phyloP scores from a whole-genome alignment of 306 rosid species.

The Pterocarpus santalinus region DNA sequence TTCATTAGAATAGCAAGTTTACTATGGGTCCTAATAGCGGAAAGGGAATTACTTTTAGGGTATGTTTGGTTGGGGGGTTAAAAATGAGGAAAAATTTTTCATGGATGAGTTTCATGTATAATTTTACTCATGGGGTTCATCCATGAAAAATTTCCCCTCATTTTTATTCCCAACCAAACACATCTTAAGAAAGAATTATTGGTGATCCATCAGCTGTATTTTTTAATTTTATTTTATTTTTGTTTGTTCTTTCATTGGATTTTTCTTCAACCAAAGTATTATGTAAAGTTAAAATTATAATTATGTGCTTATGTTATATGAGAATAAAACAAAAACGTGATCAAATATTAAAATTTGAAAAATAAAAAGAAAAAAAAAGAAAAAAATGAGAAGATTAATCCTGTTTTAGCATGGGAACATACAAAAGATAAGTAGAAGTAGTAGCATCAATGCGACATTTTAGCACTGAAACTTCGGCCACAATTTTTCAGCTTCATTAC shows the following conservation, averaged over 20 bases:
- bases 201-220: constrained; percentile 5
- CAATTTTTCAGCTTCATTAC: constrained; percentile 28
- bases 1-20: constrained; percentile 20
- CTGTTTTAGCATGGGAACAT: not conserved
- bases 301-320: not conserved
- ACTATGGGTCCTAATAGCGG: constrained; percentile 44
- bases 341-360: not conserved
- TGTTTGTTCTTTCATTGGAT: constrained; percentile 1
- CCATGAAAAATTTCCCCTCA: no score
- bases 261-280: constrained; percentile 18
- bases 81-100: no score
- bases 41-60: constrained; percentile 9
- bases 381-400: not conserved
- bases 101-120: no score
- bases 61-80: no score
- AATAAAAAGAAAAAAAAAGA: not conserved
- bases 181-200: not conserved
- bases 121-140: no score
- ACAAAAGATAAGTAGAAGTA: not conserved
- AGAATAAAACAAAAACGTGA: constrained; percentile 19
- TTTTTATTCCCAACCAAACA: no score
- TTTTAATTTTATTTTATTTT: not conserved
- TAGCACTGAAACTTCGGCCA: constrained; percentile 4
- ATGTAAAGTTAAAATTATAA: not conserved
- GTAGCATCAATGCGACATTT: not conserved